Conservation (phyloP, 2,329 filamentous ascomycete genomes). For the Chaetomiaceae sp. region DNA sequence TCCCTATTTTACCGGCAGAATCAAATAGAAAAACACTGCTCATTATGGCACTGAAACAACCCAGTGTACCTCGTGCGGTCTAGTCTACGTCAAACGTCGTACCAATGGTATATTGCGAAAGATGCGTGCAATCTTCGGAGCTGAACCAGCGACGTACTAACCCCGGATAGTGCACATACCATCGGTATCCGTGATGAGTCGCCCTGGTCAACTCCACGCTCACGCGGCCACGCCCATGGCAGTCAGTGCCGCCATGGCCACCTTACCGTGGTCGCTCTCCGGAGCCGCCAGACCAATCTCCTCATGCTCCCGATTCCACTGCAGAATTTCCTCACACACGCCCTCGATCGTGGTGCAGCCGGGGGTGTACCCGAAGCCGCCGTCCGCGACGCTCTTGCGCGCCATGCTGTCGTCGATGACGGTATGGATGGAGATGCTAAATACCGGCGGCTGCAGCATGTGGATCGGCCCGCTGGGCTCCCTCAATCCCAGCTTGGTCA, state of each 20-base stretch:
- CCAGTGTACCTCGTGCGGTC: no score
- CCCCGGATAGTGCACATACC: not conserved
- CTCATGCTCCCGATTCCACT: constrained; percentile 33
- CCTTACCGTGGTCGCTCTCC: not conserved
- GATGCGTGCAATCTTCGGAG: no score
- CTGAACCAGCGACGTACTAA: not conserved
- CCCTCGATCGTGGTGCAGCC: constrained; percentile 37
- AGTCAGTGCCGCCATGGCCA: constrained; percentile 11
- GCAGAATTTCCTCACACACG: constrained; percentile 33
- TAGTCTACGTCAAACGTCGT: no score
- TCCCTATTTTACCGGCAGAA: no score
- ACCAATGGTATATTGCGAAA: no score
- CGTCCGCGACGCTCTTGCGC: constrained; percentile 32
- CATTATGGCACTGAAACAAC: no score
- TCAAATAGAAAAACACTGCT: no score
- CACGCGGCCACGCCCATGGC: constrained; percentile 10
- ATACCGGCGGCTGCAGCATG: constrained; percentile 36
- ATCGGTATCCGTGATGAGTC: not conserved
- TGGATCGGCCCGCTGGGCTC: constrained; percentile 32
- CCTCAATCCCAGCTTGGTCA: constrained; percentile 21
- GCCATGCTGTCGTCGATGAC: constrained; percentile 35
- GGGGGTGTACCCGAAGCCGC: constrained; percentile 37
- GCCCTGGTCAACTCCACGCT: not conserved
- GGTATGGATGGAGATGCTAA: constrained; percentile 32
- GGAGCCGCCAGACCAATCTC: not conserved